A percentile compares a stretch with the other conserved stretches of the same genome.
phyloP scores from a whole-genome alignment of 345 rosid genomes.

The Lenwebbia sp. region DNA sequence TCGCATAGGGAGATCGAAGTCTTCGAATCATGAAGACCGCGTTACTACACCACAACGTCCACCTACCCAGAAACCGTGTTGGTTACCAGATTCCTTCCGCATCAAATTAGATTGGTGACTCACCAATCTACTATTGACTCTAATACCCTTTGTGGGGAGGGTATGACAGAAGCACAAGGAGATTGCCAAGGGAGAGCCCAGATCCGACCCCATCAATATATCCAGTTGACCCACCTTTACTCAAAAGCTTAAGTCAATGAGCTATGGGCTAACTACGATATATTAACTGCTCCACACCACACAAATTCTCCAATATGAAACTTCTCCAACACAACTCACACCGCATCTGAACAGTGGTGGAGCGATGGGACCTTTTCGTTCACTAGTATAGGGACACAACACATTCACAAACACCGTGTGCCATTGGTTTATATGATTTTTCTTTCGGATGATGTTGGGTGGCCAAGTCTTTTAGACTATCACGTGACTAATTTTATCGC shows the following conservation, averaged over 20 bases:
- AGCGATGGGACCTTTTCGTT: no score
- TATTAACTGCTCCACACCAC: not conserved
- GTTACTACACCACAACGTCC: no score
- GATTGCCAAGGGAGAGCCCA: accelerated
- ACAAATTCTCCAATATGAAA: no score
- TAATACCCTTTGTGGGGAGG: not conserved
- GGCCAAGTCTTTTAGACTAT: no score
- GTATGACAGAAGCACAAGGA: not conserved
- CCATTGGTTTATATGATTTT: no score
- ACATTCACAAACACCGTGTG: no score
- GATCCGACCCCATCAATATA: accelerated
- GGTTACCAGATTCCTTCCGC: not conserved
- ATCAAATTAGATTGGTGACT: not conserved
- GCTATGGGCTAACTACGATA: not conserved
- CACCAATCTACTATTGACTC: accelerated
- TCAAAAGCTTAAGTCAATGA: accelerated
- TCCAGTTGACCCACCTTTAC: not conserved
- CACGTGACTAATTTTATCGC: no score
- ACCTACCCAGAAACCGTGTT: not conserved
- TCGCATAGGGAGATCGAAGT: not conserved
- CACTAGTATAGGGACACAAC: no score
- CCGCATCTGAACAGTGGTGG: no score
- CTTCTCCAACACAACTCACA: no score
- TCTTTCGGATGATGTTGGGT: no score
- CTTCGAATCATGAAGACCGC: not conserved